These are phyloP conservation scores for Tricholoma bakamatsutake DNA, from an alignment of 768 basidiomycete species.

Conservation along the genomic window DNA sequence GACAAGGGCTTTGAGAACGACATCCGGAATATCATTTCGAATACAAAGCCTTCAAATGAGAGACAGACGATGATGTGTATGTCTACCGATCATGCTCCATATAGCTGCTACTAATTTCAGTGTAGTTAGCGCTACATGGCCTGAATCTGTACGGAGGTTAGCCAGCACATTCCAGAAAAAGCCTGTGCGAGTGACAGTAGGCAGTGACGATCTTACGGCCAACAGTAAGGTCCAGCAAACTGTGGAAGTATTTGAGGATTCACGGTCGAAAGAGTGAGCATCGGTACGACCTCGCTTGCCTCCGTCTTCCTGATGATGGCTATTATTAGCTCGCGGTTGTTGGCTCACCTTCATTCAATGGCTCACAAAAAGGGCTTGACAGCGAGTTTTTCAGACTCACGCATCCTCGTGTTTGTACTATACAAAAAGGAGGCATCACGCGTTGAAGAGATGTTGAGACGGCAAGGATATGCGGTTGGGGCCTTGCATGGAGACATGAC, in stretches of 20 bases:
- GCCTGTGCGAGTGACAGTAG: slow-evolving; percentile 89
- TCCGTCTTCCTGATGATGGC: slow-evolving; percentile 1
- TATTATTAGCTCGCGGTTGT: slow-evolving; percentile 54
- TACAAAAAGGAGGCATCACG: slow-evolving; percentile 97
- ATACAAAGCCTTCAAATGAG: slow-evolving; percentile 57
- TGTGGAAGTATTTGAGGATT: slow-evolving; percentile 88
- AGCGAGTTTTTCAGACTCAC: slow-evolving; percentile 47
- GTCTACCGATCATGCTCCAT: slow-evolving; percentile 24
- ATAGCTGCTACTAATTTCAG: slow-evolving; percentile 1
- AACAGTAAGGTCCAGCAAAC: slow-evolving; percentile 91
- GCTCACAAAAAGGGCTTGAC: slow-evolving; percentile 57
- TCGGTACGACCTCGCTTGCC: not conserved
- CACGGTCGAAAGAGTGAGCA: slow-evolving; percentile 80
- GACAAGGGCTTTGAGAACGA: slow-evolving; percentile 99
- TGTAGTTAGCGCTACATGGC: slow-evolving; percentile 97
- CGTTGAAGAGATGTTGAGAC: slow-evolving; percentile 72
- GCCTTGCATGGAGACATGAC: slow-evolving; percentile 90
- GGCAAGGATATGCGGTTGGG: slow-evolving; percentile 71
- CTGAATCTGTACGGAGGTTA: slow-evolving; percentile 84
- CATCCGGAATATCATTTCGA: slow-evolving; percentile 82
- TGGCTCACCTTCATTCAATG: slow-evolving; percentile 48
- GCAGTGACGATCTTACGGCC: slow-evolving; percentile 90
- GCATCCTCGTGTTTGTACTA: slow-evolving; percentile 87
- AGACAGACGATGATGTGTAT: slow-evolving; percentile 94
- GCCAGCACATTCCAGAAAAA: slow-evolving; percentile 83